Evolutionary conservation across 192 early-diverging fungal species (phyloP), one percentile per base, ranked within the genome.

Genomic region (Dissophora globulifera): DNA sequence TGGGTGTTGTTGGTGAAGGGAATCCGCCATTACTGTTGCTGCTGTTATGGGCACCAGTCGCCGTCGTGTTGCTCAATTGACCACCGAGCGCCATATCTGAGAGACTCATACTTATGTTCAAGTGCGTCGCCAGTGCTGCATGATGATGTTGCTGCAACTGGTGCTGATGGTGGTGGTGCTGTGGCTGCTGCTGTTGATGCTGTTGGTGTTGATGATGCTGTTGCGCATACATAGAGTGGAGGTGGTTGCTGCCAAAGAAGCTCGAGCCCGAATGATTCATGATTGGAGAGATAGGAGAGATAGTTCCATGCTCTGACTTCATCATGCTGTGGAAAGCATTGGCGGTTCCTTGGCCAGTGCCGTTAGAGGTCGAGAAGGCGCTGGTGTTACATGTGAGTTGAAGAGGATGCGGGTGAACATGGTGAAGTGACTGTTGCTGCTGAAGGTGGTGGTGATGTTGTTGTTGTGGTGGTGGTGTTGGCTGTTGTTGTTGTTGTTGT

Each of bases 211-310:
- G 60, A 23, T 35, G 22, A n/a, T 52, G 52, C 13, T 31, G 30
- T 11, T 63, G 53, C 16, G 6, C 53, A 60, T 71, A 58, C 16
- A 26, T 29, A 35, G 22, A 27, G 15, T 72, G 61, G 10, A 55
- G 43, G n/a, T 71, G 68, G 16, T 32, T 50, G 51, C 55, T 57
- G 13, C 54, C 54, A 50, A 72, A 72, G 61, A 72, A 72, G 12
- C 54, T 61, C 2, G 69, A 64, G 29, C 40, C 48, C 3, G 69
- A 42, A 15, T 71, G 69, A 17, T 32, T 40, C 69, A 71, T 55
- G 29, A 72, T 62, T 3, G 69, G 69, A 6, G 69, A 72, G 30
- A 72, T 72, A 35, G 69, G 69, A 32, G 69, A 72, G 41, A 72
- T 49, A 27, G 54, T 58, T 29, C 69, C 69, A 52, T 72, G 54